Conservation (phyloP, 2,329 filamentous ascomycete species). For the Cladosporium colombiae region DNA sequence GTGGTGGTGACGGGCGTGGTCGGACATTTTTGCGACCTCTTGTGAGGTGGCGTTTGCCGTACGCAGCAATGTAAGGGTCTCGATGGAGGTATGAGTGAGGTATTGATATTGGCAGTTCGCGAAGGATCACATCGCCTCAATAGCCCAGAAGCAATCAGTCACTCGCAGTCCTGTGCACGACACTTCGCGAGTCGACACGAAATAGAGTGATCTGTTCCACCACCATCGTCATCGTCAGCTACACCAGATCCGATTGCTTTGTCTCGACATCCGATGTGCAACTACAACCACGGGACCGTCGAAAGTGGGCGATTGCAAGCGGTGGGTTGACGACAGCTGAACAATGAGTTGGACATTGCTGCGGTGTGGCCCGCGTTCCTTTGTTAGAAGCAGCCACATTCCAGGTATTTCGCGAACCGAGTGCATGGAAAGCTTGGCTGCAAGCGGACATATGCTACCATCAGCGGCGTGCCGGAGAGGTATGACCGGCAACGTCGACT, state of each 20-base stretch:
- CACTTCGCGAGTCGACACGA: not conserved
- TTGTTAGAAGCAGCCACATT: conserved; percentile 15
- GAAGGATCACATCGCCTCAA: not conserved
- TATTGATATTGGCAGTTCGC: not conserved
- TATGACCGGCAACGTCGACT: not conserved
- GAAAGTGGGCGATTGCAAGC: conserved; percentile 1
- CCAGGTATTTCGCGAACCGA: not conserved
- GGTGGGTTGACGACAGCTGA: not conserved
- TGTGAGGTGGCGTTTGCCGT: not conserved
- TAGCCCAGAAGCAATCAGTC: not conserved
- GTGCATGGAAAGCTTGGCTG: not conserved
- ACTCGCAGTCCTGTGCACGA: not conserved
- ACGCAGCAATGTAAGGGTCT: not conserved
- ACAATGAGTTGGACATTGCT: not conserved
- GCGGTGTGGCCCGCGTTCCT: conserved; percentile 5
- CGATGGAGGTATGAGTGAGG: not conserved
- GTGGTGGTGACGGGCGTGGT: not conserved
- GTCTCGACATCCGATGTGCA: not conserved
- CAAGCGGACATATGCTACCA: not conserved
- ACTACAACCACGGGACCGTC: not conserved
- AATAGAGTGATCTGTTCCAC: not conserved
- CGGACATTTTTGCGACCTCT: not conserved
- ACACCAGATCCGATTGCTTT: not conserved
- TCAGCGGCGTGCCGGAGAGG: not conserved
- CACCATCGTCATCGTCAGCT: not conserved